Conservation (phyloP, 441 rosid genomes). For the Sinapis alba region DNA sequence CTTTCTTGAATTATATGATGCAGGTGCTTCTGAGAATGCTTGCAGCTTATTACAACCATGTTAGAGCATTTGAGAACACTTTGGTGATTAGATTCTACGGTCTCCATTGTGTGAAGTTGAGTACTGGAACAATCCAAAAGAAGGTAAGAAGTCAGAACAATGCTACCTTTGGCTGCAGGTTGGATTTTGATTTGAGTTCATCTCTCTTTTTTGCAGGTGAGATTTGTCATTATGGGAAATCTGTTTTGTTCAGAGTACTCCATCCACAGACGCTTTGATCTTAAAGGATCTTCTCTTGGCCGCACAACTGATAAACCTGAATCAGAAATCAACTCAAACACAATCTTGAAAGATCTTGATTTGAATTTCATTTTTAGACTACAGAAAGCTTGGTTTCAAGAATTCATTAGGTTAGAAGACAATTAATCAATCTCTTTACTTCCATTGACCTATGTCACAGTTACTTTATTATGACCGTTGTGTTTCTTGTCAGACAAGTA, state of each 20-base stretch:
- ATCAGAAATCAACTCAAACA: constrained; percentile 57
- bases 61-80: constrained; percentile 65
- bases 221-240: constrained; percentile 75
- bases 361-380: constrained; percentile 66
- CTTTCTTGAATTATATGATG: constrained; percentile 4
- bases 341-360: constrained; percentile 74
- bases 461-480: neutral
- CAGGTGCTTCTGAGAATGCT: constrained; percentile 78
- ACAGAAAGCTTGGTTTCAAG: constrained; percentile 68
- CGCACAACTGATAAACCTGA: constrained; percentile 67
- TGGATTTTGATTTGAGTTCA: constrained; percentile 1
- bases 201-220: constrained; percentile 45
- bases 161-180: neutral
- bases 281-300: constrained; percentile 77
- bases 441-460: too few species aligned
- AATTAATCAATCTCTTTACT: constrained; percentile 10
- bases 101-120: constrained; percentile 62
- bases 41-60: constrained; percentile 67
- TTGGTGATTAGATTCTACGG: constrained; percentile 66
- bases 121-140: constrained; percentile 59
- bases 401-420: constrained; percentile 72
- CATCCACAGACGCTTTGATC: constrained; percentile 65
- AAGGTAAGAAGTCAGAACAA: constrained; percentile 45
- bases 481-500: constrained; percentile 54
- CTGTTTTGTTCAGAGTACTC: constrained; percentile 60